A percentile compares a stretch with the other conserved stretches of the same genome.
Evolutionary conservation across 805 yeast species (phyloP).

Genomic region (Hanseniaspora jakobsenii): DNA sequence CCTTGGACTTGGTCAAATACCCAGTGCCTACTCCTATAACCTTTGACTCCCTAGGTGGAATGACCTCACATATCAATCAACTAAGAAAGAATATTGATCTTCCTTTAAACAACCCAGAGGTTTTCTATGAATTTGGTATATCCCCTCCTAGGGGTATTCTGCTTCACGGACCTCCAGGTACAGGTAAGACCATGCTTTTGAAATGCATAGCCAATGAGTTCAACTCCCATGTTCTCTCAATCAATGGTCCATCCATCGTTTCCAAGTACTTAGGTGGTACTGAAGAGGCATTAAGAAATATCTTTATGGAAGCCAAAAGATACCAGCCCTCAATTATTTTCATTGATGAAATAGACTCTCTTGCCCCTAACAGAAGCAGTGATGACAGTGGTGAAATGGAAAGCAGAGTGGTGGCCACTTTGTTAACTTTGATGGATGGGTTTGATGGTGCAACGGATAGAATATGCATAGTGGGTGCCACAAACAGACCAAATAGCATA

Average conservation of each 20-base stretch:
- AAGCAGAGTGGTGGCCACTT: constrained; percentile 77
- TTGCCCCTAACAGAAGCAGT: constrained; percentile 70
- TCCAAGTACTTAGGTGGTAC: constrained; percentile 92
- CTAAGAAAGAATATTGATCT: constrained; percentile 60
- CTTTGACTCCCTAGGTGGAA: constrained; percentile 66
- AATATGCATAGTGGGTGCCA: constrained; percentile 60
- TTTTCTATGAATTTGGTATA: constrained; percentile 75
- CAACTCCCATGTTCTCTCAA: constrained; percentile 71
- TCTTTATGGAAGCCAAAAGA: constrained; percentile 71
- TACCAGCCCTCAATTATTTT: constrained; percentile 82
- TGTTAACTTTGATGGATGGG: constrained; percentile 72
- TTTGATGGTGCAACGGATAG: constrained; percentile 39
- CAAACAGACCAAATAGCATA: constrained; percentile 56
- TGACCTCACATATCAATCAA: constrained; percentile 46
- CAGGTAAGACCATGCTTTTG: constrained; percentile 85
- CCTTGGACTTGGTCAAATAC: constrained; percentile 31
- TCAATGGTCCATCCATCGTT: constrained; percentile 84
- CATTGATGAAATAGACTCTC: constrained; percentile 86
- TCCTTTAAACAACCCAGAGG: constrained; percentile 65
- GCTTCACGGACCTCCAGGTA: constrained; percentile 93
- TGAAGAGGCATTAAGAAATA: constrained; percentile 67
- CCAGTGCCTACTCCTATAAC: constrained; percentile 33
- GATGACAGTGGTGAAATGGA: constrained; percentile 90
- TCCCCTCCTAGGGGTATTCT: constrained; percentile 89
- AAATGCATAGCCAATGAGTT: constrained; percentile 68